Conservation (phyloP, 2,329 filamentous ascomycete species). For the Microdochium nivale region DNA sequence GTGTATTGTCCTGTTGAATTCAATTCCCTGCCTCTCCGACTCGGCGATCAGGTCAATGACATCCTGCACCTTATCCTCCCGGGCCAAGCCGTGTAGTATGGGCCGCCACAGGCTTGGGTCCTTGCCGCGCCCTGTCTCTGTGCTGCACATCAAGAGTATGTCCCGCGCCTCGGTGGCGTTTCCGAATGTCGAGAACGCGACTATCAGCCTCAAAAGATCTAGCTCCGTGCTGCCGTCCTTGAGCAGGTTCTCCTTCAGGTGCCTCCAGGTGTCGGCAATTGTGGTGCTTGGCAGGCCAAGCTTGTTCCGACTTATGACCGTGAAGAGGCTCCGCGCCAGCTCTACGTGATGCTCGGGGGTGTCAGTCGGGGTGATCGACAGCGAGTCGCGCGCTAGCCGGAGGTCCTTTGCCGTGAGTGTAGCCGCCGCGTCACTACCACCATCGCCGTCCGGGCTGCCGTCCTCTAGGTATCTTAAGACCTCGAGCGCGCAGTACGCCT, state of each 20-base stretch:
- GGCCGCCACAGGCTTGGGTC: slow-evolving; percentile 32
- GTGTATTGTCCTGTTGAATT: slow-evolving; percentile 37
- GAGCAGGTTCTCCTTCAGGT: background rate
- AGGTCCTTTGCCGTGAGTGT: slow-evolving; percentile 30
- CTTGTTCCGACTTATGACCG: slow-evolving; percentile 19
- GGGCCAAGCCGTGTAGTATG: slow-evolving; percentile 53
- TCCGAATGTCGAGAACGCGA: slow-evolving; percentile 18
- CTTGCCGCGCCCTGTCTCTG: slow-evolving; percentile 2
- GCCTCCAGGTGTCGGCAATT: slow-evolving; percentile 4
- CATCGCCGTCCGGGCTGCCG: slow-evolving; percentile 1
- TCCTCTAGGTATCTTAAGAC: slow-evolving; percentile 53
- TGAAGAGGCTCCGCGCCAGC: slow-evolving; percentile 35
- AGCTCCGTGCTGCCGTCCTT: background rate
- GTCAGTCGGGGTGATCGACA: slow-evolving; percentile 33
- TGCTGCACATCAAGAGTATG: slow-evolving; percentile 9
- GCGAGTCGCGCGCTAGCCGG: slow-evolving; percentile 32
- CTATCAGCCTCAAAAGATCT: slow-evolving; percentile 6
- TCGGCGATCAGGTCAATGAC: slow-evolving; percentile 46
- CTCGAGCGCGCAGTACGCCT: slow-evolving; percentile 50
- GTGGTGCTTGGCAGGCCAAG: slow-evolving; percentile 3
- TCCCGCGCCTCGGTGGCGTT: slow-evolving; percentile 19
- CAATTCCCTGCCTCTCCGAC: slow-evolving; percentile 36
- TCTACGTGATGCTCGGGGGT: slow-evolving; percentile 35
- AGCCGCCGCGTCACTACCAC: slow-evolving; percentile 10
- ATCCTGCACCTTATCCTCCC: slow-evolving; percentile 48